A percentile compares a stretch with the other conserved stretches of the same genome.
Evolutionary conservation across 768 basidiomycete species (phyloP).

Genomic region (Tricholoma hemisulphureum): DNA sequence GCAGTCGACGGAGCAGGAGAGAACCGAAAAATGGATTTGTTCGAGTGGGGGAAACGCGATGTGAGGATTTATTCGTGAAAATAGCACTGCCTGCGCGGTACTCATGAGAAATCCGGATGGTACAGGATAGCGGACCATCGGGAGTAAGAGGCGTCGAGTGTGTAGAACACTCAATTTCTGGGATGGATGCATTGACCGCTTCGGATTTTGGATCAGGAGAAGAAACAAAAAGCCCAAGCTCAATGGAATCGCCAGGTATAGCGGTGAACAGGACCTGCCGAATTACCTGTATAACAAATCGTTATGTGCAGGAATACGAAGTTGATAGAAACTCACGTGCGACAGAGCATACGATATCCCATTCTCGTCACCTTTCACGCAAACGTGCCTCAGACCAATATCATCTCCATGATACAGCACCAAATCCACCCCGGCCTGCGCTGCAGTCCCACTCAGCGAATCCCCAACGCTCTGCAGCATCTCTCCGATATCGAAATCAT

Average conservation of each 20-base stretch:
- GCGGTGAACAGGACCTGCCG: conserved; percentile 78
- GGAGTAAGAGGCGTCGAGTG: conserved; percentile 23
- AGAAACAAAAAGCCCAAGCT: conserved; percentile 70
- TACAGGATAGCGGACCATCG: conserved; percentile 40
- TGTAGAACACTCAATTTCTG: conserved; percentile 19
- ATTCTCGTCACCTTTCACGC: conserved; percentile 82
- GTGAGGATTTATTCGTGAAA: conserved; percentile 16
- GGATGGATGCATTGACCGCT: conserved; percentile 8
- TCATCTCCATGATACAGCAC: conserved; percentile 87
- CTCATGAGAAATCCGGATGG: conserved; percentile 51
- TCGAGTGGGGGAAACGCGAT: conserved; percentile 36
- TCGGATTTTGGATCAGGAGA: conserved; percentile 13
- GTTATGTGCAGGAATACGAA: conserved; percentile 14
- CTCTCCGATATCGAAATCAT: conserved; percentile 91
- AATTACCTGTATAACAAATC: conserved; percentile 53
- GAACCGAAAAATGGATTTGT: conserved; percentile 42
- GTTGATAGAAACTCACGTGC: conserved; percentile 60
- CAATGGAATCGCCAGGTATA: conserved; percentile 76
- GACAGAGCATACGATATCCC: conserved; percentile 78
- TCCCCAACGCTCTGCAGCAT: conserved; percentile 88
- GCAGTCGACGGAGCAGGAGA: conserved; percentile 57
- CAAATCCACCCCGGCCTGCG: conserved; percentile 83
- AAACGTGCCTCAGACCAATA: conserved; percentile 79
- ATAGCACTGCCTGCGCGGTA: conserved; percentile 26
- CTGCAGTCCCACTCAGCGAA: conserved; percentile 78